Percentiles rank a stretch among this genome's conserved stretches.
Conservation (phyloP, 441 rosid species). For the Gossypium laxum region DNA sequence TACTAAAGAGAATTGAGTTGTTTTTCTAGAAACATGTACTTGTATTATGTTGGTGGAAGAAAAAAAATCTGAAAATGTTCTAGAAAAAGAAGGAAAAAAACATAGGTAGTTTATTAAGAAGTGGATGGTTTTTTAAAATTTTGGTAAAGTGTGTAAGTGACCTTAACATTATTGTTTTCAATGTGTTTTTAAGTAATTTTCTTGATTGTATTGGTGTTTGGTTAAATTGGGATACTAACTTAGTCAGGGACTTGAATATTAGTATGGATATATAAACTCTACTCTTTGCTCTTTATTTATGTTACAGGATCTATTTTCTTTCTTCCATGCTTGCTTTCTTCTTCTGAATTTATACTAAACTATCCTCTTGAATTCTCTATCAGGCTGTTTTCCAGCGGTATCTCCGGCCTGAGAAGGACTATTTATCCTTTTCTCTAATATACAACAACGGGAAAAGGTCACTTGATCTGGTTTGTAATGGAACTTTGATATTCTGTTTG, state of each 20-base stretch:
- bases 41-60: not conserved
- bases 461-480: constrained; percentile 81
- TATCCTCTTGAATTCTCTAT: constrained; percentile 16
- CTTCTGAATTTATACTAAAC: constrained; percentile 14
- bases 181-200: not conserved
- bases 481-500: constrained; percentile 11
- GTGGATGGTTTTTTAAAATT: not conserved
- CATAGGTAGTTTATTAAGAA: not conserved
- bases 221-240: not conserved
- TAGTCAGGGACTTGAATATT: not conserved
- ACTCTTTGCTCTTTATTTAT: not conserved
- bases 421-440: constrained; percentile 77
- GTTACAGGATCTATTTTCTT: not conserved
- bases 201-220: not conserved
- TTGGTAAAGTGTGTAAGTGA: not conserved
- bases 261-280: not conserved
- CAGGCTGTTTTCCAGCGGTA: constrained; percentile 88
- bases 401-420: constrained; percentile 76
- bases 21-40: not conserved
- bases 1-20: not conserved
- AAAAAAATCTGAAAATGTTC: not conserved
- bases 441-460: constrained; percentile 78
- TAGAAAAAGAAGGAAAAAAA: not conserved
- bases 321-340: not conserved
- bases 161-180: not conserved